Evolutionary conservation across 1,284 basidiomycete species (phyloP), one percentile per base, ranked within the genome.

Genomic region (Puccinia polysora): DNA sequence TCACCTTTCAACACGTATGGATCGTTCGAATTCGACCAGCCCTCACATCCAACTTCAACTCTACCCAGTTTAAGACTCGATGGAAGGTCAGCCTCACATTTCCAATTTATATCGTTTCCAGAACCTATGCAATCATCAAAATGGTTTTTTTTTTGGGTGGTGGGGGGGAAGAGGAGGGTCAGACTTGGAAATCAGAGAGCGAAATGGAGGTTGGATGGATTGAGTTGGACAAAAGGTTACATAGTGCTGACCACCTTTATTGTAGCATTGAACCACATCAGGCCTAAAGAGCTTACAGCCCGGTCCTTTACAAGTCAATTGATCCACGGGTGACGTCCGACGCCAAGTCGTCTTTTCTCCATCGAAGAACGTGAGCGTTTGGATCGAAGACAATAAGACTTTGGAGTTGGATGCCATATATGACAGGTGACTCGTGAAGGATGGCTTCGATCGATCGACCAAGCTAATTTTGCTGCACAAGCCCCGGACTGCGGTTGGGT

Each of bases 21-120:
- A 80, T 97, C 92, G 0, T 89, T 88, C 0, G 91, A 84, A 30
- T 83, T 81, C 40, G 83, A 84, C 87, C 88, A 97, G 10, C 93
- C 92, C 81, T 97, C 93, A 77, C 93, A 97, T 23, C 86, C 87
- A 1, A 97, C 88, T 74, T 86, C 84, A 0, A 95, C 87, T 70
- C 86, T 83, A 7, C 93, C 93, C 73, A 97, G 87, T 15, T 90
- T 83, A 67, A 94, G 79, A 2, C 85, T 82, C 52, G 86, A 85
- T 2, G 92, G 92, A 8, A 97, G 82, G 78, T 97, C 92, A 6
- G 92, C 89, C 78, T 91, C 87, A 79, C 93, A 97, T 87, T 91
- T 70, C 63, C 69, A 71, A 28, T 71, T 47, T 25, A 71, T 40
- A 23, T 71, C 58, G 20, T 5, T 63, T 12, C 69, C 69, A 10